phyloP scores from a whole-genome alignment of 2,329 filamentous ascomycete species.

The Decorospora gaudefroyi region DNA sequence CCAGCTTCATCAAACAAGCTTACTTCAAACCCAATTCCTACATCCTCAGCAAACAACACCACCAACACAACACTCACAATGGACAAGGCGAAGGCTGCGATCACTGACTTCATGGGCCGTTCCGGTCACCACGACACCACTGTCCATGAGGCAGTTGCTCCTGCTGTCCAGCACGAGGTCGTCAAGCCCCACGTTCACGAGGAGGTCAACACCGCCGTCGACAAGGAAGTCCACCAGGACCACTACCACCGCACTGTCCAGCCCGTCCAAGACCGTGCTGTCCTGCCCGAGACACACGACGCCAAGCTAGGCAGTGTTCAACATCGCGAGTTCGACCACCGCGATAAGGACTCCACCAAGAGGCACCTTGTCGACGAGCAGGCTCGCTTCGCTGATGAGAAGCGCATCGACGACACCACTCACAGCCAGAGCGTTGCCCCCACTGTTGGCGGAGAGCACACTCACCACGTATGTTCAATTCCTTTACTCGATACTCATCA shows the following conservation, averaged over 20 bases:
- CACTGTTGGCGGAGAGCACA: constrained; percentile 63
- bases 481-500: background rate
- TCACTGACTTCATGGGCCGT: constrained; percentile 63
- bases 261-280: constrained; percentile 62
- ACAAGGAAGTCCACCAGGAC: constrained; percentile 72
- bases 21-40: constrained; percentile 1
- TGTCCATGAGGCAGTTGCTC: constrained; percentile 67
- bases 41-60: constrained; percentile 2
- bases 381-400: constrained; percentile 59
- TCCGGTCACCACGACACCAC: constrained; percentile 71
- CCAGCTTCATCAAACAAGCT: no score
- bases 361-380: constrained; percentile 53
- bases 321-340: constrained; percentile 65
- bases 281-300: constrained; percentile 65
- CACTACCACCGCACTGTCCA: constrained; percentile 73
- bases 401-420: constrained; percentile 53
- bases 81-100: constrained; percentile 67
- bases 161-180: constrained; percentile 64
- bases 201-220: constrained; percentile 64
- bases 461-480: constrained; percentile 57
- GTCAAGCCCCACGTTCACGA: constrained; percentile 66
- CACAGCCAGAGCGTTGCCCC: constrained; percentile 57
- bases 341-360: constrained; percentile 53
- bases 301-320: constrained; percentile 64
- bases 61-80: constrained; percentile 42